Base-by-base conservation (phyloP, 1,139 yeast genomes). In the Debaryomyces coudertii region DNA sequence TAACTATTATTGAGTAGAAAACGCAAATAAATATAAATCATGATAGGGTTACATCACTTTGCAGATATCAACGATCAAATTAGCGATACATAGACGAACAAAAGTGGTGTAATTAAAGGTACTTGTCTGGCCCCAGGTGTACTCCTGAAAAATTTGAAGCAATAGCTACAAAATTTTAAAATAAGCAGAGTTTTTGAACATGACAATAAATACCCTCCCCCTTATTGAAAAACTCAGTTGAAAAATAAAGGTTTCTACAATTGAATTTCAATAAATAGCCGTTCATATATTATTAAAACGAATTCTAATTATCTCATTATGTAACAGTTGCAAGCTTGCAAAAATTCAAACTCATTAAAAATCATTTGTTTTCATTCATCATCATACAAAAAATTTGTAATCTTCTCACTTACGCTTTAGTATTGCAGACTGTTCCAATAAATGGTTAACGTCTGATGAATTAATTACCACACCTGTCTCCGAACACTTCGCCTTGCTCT, bases 401-500 rank as follows among this genome's bases (percentile, higher is more conserved):
- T 28, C 4, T n/a, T 24, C 12, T 22, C 18, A 38, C 18, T 38
- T 38, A 27, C 40, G 48, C 40, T 52, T 61, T 38, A 53, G 44
- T 44, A 56, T 53, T 2, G 73, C 69, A 20, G 73, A 67, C 48
- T 66, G 66, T 49, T 75, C 77, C 48, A 88, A 69, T 36, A 86
- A 81, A 37, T 71, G 69, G 54, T 87, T 87, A 30, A 93, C 93
- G 61, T 90, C 97, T 28, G 77, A 70, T 46, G 87, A 85, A 52
- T 87, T 84, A 28, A 93, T 80, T 31, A 93, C 95, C 27, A 87
- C 97, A 11, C 98, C 98, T 47, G 76, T 73, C 60, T 92, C 97
- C 4, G 96, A 85, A 71, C 99, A 93, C 67, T 90, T 90, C n/a
- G 98, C 98, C 77, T 92, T 93, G 36, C 83, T 70, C 68, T 92